Evolutionary conservation across 2,329 filamentous ascomycete genomes (phyloP).

Genomic region (Cladosporium phlei): DNA sequence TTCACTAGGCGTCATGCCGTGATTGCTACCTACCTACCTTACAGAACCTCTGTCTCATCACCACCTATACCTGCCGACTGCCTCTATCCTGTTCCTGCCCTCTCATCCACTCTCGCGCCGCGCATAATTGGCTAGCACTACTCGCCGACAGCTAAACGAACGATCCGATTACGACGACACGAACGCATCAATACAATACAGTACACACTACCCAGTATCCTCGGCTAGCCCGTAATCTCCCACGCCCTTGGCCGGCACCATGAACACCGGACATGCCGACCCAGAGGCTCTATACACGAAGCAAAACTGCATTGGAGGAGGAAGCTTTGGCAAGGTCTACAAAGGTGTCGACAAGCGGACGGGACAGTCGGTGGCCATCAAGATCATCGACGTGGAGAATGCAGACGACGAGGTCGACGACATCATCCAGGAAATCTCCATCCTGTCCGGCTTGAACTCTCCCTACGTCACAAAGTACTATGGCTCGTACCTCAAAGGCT

Average conservation of each 20-base stretch:
- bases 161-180: conserved; percentile 4
- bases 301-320: conserved; percentile 68
- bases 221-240: too few relatives aligned
- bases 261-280: conserved; percentile 57
- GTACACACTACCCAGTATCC: background rate
- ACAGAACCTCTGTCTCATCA: too few relatives aligned
- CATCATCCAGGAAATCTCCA: conserved; percentile 98
- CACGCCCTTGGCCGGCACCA: conserved; percentile 25
- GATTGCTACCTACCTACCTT: background rate
- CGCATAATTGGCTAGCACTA: background rate
- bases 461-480: conserved; percentile 97
- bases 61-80: too few relatives aligned
- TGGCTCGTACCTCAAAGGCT: conserved; percentile 92
- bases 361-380: conserved; percentile 92
- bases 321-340: conserved; percentile 97
- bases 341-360: conserved; percentile 95
- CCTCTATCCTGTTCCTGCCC: background rate
- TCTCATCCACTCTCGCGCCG: background rate
- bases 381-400: conserved; percentile 97
- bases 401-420: conserved; percentile 99
- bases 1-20: conserved; percentile 3
- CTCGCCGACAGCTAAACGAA: background rate
- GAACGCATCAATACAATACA: conserved; percentile 5
- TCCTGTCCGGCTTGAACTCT: conserved; percentile 90
- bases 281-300: conserved; percentile 91